These are phyloP conservation scores for Triticum urartu DNA, from an alignment of 176 grass and related monocot species.

Conservation along the genomic window DNA sequence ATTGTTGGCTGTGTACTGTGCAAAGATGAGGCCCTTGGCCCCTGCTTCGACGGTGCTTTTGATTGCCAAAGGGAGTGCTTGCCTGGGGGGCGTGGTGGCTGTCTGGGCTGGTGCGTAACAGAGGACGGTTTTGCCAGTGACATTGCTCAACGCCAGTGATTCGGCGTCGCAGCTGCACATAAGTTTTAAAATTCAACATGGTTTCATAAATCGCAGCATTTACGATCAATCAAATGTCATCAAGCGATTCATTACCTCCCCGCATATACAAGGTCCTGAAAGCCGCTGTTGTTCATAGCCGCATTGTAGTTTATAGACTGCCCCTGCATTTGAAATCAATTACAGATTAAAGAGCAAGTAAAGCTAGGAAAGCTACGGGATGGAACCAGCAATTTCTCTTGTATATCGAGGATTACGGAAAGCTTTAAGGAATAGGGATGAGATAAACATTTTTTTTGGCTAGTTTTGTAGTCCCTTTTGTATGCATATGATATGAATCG, in stretches of 20 bases:
- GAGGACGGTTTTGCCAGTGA: slow-evolving; percentile 21
- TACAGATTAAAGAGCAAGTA: background rate
- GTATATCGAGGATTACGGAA: too few relatives aligned
- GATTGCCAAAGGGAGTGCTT: accelerated
- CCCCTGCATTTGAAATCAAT: slow-evolving; percentile 15
- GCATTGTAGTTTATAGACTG: slow-evolving; percentile 38
- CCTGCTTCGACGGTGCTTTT: background rate
- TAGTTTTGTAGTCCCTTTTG: too few relatives aligned
- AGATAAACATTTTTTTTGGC: too few relatives aligned
- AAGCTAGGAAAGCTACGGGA: too few relatives aligned
- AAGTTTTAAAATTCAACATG: background rate
- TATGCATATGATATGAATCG: too few relatives aligned
- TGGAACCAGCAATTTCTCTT: too few relatives aligned
- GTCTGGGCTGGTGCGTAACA: background rate
- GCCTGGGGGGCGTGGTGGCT: background rate
- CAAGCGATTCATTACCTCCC: background rate
- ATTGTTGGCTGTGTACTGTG: background rate
- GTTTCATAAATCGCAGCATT: too few relatives aligned
- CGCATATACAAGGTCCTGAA: slow-evolving; percentile 1
- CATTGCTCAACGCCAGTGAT: background rate
- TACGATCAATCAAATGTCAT: too few relatives aligned
- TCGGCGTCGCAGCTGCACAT: background rate
- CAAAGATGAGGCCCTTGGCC: slow-evolving; percentile 22
- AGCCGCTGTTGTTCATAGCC: background rate
- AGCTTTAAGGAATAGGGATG: too few relatives aligned